Percentiles rank a stretch among this genome's conserved stretches.
Conservation (phyloP, 2,329 filamentous ascomycete species). For the Colletotrichum higginsianum region DNA sequence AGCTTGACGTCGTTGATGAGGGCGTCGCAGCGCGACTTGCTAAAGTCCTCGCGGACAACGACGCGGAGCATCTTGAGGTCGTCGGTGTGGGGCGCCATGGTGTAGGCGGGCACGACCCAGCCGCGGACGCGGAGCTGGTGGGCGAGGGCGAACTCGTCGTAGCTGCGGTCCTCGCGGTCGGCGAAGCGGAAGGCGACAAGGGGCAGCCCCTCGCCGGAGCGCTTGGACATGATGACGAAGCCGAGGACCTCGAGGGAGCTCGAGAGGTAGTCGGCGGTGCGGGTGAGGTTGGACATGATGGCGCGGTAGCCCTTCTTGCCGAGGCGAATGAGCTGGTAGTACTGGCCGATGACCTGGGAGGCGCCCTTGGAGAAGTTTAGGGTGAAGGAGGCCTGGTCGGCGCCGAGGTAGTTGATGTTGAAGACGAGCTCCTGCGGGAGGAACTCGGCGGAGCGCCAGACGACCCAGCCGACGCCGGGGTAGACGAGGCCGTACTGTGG, state of each 20-base stretch:
- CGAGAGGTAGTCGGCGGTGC: constrained; percentile 89
- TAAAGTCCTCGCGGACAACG: constrained; percentile 94
- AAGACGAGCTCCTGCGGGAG: constrained; percentile 94
- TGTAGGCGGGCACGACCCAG: constrained; percentile 97
- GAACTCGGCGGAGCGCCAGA: constrained; percentile 88
- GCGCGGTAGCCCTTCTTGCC: constrained; percentile 92
- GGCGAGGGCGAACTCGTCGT: constrained; percentile 84
- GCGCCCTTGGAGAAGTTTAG: constrained; percentile 98
- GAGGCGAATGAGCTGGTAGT: constrained; percentile 96
- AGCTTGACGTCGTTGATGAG: constrained; percentile 85
- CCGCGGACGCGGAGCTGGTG: constrained; percentile 89
- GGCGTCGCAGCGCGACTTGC: constrained; percentile 83
- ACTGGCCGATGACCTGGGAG: constrained; percentile 94
- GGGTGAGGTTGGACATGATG: constrained; percentile 95
- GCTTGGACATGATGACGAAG: constrained; percentile 91
- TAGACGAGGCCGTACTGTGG: constrained; percentile 76
- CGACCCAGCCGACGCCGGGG: constrained; percentile 93
- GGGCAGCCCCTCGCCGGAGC: constrained; percentile 82
- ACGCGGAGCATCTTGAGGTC: constrained; percentile 92
- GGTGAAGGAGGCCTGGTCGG: constrained; percentile 95
- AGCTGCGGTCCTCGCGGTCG: constrained; percentile 68
- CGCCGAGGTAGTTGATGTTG: constrained; percentile 99
- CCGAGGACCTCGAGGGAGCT: constrained; percentile 80
- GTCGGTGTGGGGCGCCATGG: constrained; percentile 91
- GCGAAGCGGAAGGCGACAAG: constrained; percentile 85